Evolutionary conservation across 495 filamentous ascomycete species (phyloP).

Genomic region (Aspergillus indologenus): DNA sequence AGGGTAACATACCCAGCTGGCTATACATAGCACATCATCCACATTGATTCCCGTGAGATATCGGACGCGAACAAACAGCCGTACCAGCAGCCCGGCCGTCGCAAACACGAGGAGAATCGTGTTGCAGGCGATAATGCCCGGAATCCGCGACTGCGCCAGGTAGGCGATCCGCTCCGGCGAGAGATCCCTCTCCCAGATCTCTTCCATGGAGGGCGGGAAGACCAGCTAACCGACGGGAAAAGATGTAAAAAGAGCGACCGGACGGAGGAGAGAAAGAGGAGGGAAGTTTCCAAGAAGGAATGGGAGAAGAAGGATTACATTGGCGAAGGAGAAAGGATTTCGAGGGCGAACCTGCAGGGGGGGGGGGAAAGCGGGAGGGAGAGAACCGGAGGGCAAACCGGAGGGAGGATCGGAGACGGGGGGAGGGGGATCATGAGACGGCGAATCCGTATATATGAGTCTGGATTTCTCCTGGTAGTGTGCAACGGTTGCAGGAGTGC

Average conservation of each 20-base stretch:
- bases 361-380: too few species aligned
- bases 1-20: constrained; percentile 20
- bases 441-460: constrained; percentile 10
- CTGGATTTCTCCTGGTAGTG: background rate
- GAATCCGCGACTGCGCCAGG: constrained; percentile 24
- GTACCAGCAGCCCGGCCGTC: constrained; percentile 15
- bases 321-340: background rate
- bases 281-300: background rate
- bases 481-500: background rate
- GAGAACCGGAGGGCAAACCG: too few species aligned
- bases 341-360: background rate
- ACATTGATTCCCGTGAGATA: constrained; percentile 22
- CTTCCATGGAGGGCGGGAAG: constrained; percentile 12
- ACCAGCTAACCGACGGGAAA: constrained; percentile 9
- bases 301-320: constrained; percentile 7
- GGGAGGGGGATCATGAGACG: background rate
- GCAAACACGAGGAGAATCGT: constrained; percentile 15
- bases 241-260: background rate
- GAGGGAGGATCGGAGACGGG: background rate
- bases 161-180: constrained; percentile 17
- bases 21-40: constrained; percentile 22
- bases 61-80: constrained; percentile 21
- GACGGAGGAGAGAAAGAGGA: background rate
- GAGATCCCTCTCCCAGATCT: constrained; percentile 11
- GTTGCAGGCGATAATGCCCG: constrained; percentile 22